Evolutionary conservation across 371 early-diverging fungal species (phyloP).

Genomic region (Syncephalastrum contaminatum): DNA sequence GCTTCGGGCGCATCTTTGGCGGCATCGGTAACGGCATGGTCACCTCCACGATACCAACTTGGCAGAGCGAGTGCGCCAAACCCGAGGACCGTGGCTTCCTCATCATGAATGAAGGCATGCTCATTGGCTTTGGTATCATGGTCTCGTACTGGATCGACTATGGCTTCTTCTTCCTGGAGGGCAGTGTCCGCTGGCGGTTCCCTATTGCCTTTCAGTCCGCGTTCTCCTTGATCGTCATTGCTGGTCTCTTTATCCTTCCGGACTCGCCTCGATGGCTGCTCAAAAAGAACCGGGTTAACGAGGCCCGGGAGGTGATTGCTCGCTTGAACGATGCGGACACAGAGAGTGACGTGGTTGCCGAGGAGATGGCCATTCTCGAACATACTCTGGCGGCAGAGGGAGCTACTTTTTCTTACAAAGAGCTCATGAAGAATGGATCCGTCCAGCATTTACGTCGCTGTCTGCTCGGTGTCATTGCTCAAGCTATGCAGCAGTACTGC

Average conservation of each 20-base stretch:
- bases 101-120: conserved; percentile 24
- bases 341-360: conserved; percentile 27
- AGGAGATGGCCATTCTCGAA: conserved; percentile 44
- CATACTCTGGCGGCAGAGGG: conserved; percentile 34
- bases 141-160: conserved; percentile 48
- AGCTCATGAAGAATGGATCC: conserved; percentile 37
- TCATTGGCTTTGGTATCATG: conserved; percentile 22
- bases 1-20: conserved; percentile 48
- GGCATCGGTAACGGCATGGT: conserved; percentile 58
- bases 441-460: conserved; percentile 45
- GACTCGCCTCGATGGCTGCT: conserved; percentile 62
- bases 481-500: conserved; percentile 45
- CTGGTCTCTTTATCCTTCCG: conserved; percentile 48
- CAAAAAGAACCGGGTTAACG: conserved; percentile 36
- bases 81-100: conserved; percentile 18
- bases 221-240: conserved; percentile 44
- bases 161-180: conserved; percentile 34
- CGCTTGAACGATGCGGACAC: conserved; percentile 36
- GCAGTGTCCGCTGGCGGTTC: conserved; percentile 49
- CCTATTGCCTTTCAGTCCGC: conserved; percentile 51
- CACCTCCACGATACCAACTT: conserved; percentile 36
- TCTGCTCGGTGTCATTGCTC: conserved; percentile 40
- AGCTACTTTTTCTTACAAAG: conserved; percentile 27
- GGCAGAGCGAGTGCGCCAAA: conserved; percentile 20
- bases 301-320: conserved; percentile 39